A percentile compares a stretch with the other conserved stretches of the same genome.
These are phyloP conservation scores for Leccinum olivaceopallidum DNA, from an alignment of 768 basidiomycete species.

Conservation along the genomic window DNA sequence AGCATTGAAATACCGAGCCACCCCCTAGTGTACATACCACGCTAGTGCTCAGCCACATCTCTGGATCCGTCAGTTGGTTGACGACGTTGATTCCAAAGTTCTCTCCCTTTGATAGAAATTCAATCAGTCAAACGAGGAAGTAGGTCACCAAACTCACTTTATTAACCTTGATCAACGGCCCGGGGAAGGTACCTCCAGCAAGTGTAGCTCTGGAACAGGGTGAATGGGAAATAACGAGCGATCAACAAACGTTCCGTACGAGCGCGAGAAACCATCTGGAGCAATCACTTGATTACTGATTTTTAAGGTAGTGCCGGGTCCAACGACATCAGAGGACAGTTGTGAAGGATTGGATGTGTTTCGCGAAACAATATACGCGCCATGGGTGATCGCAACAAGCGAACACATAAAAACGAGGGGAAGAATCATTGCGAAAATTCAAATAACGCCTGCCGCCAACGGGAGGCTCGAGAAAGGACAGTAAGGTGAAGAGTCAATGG, in stretches of 20 bases:
- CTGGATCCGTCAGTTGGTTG: conserved; percentile 43
- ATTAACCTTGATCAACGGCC: conserved; percentile 40
- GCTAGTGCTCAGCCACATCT: conserved; percentile 52
- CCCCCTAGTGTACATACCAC: conserved; percentile 31
- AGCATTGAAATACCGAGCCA: background rate
- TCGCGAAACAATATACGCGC: conserved; percentile 22
- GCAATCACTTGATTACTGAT: conserved; percentile 42
- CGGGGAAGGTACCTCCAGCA: conserved; percentile 48
- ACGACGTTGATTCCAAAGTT: conserved; percentile 45
- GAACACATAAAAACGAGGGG: conserved; percentile 7
- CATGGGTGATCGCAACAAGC: conserved; percentile 9
- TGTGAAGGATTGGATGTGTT: conserved; percentile 4
- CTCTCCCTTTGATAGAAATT: conserved; percentile 37
- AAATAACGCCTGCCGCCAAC: conserved; percentile 1
- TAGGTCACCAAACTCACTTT: conserved; percentile 28
- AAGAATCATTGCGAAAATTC: conserved; percentile 13
- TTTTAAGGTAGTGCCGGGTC: conserved; percentile 30
- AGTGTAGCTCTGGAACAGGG: conserved; percentile 23
- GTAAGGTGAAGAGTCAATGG: background rate
- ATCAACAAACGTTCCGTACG: conserved; percentile 29
- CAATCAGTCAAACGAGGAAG: background rate
- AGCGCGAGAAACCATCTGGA: conserved; percentile 51
- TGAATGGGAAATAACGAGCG: background rate
- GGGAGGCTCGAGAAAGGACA: background rate
- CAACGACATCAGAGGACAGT: conserved; percentile 6